phyloP scores from a whole-genome alignment of 1,284 basidiomycete genomes.

The Pseudozyma pruni region DNA sequence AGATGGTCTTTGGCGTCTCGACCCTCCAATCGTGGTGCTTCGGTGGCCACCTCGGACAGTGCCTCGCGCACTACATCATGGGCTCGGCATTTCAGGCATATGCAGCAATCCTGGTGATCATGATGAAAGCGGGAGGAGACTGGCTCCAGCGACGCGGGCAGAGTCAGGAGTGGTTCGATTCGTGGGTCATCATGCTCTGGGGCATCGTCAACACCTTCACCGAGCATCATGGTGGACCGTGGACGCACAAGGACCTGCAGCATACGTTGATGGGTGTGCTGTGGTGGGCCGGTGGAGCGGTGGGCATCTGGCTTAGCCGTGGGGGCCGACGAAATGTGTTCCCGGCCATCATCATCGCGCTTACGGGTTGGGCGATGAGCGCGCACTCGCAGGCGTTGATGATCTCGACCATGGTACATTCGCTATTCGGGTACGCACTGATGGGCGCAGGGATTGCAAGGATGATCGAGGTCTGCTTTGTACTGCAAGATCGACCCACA shows the following conservation, averaged over 20 bases:
- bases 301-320: slow-evolving; percentile 86
- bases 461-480: slow-evolving; percentile 87
- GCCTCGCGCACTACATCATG: slow-evolving; percentile 76
- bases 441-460: slow-evolving; percentile 85
- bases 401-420: slow-evolving; percentile 76
- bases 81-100: slow-evolving; percentile 76
- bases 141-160: slow-evolving; percentile 76
- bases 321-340: slow-evolving; percentile 86
- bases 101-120: slow-evolving; percentile 82
- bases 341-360: slow-evolving; percentile 79
- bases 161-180: slow-evolving; percentile 89
- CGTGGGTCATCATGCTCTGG: slow-evolving; percentile 87
- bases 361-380: slow-evolving; percentile 90
- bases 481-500: slow-evolving; percentile 69
- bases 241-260: slow-evolving; percentile 90
- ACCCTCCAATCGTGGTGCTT: slow-evolving; percentile 71
- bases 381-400: slow-evolving; percentile 82
- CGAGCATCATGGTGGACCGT: slow-evolving; percentile 71
- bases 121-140: slow-evolving; percentile 82
- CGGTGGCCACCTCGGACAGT: slow-evolving; percentile 75
- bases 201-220: slow-evolving; percentile 89
- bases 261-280: slow-evolving; percentile 76
- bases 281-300: slow-evolving; percentile 88
- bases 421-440: slow-evolving; percentile 83
- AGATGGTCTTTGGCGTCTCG: slow-evolving; percentile 61